Conservation (phyloP, 140 eudicot genomes). For the Flaveria floridana region DNA sequence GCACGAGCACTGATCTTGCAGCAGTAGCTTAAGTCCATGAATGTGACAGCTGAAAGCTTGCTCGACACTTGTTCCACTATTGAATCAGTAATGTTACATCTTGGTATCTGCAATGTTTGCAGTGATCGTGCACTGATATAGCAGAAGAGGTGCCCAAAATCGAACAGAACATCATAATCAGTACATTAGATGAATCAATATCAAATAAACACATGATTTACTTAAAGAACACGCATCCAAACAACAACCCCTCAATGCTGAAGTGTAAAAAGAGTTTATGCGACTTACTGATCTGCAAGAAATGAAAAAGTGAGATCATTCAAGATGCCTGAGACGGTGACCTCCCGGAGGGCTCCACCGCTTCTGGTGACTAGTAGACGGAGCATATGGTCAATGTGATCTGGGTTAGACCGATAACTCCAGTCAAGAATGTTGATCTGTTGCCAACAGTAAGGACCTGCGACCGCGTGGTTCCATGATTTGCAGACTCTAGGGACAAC, state of each 20-base stretch:
- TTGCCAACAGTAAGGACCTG: conserved; percentile 95
- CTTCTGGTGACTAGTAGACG: conserved; percentile 60
- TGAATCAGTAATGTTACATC: conserved; percentile 61
- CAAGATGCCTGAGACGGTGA: conserved; percentile 58
- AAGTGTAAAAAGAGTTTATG: background rate
- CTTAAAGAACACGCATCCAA: conserved; percentile 1
- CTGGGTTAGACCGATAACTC: conserved; percentile 51
- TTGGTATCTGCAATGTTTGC: conserved; percentile 53
- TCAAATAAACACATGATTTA: background rate
- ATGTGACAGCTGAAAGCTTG: conserved; percentile 57
- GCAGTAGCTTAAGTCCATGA: conserved; percentile 77
- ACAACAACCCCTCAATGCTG: background rate
- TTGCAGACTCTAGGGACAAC: conserved; percentile 86
- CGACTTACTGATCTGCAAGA: conserved; percentile 79
- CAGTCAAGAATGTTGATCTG: conserved; percentile 83
- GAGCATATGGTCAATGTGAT: conserved; percentile 63
- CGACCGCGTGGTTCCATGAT: conserved; percentile 67
- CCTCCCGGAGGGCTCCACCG: conserved; percentile 56
- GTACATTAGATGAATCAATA: conserved; percentile 3
- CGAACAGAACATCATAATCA: conserved; percentile 18
- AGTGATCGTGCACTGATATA: conserved; percentile 65
- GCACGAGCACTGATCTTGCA: conserved; percentile 48
- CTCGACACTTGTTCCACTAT: conserved; percentile 54
- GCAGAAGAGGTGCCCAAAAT: conserved; percentile 16
- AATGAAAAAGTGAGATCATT: conserved; percentile 52